Conservation (phyloP, 140 eudicot genomes). For the Anethum foeniculum region DNA sequence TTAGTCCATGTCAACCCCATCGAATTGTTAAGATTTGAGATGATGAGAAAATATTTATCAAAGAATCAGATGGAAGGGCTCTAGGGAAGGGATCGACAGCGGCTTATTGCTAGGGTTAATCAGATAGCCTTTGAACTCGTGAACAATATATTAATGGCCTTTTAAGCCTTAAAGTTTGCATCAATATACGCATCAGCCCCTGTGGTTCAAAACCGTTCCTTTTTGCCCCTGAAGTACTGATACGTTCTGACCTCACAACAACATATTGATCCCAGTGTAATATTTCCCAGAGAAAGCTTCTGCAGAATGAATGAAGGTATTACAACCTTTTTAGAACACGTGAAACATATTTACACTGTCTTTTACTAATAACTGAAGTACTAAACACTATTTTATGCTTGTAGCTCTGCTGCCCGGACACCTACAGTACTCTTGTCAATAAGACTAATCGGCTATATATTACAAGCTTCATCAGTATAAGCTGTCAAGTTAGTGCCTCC, state of each 20-base stretch:
- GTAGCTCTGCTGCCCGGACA: constrained; percentile 70
- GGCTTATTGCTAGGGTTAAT: no score
- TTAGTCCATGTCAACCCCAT: no score
- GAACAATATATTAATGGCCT: no score
- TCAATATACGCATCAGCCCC: no score
- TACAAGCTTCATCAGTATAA: not conserved
- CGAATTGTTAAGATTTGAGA: no score
- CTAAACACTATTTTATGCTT: constrained; percentile 16
- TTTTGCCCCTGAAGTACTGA: no score
- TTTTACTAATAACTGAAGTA: not conserved
- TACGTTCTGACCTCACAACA: constrained; percentile 48
- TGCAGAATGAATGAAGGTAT: constrained; percentile 83
- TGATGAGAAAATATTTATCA: no score
- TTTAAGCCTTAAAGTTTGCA: no score
- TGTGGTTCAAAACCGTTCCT: no score
- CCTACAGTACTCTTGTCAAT: constrained; percentile 14
- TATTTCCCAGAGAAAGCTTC: constrained; percentile 62
- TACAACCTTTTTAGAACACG: not conserved
- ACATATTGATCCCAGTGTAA: constrained; percentile 41
- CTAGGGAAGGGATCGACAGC: no score
- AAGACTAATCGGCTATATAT: not conserved
- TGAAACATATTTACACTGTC: not conserved
- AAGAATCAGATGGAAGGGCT: no score
- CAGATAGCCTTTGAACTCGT: no score
- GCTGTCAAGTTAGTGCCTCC: not conserved